Percentiles rank a stretch among this genome's conserved stretches.
phyloP scores from a whole-genome alignment of 495 filamentous ascomycete genomes.

The Penicillium crystallinum region DNA sequence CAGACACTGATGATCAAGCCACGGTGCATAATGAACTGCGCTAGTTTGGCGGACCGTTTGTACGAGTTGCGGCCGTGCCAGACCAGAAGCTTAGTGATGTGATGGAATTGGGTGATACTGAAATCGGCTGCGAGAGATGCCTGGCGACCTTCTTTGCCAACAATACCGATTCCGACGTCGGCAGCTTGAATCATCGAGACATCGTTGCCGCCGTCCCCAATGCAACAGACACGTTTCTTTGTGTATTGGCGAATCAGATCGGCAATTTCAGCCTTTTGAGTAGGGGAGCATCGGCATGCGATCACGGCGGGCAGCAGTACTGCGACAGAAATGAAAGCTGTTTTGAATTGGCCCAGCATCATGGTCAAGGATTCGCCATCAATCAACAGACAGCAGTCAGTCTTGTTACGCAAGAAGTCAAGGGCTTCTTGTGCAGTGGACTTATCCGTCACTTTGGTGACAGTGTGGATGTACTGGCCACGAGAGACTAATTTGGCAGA shows the following conservation, averaged over 20 bases:
- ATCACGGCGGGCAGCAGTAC: slow-evolving; percentile 88
- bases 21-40: slow-evolving; percentile 97
- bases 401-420: slow-evolving; percentile 80
- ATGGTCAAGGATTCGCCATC: slow-evolving; percentile 86
- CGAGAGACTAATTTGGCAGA: slow-evolving; percentile 90
- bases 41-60: slow-evolving; percentile 90
- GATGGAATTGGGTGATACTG: slow-evolving; percentile 88
- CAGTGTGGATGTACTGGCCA: slow-evolving; percentile 93
- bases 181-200: slow-evolving; percentile 99
- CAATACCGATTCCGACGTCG: slow-evolving; percentile 95
- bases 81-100: slow-evolving; percentile 93
- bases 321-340: slow-evolving; percentile 81
- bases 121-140: slow-evolving; percentile 95
- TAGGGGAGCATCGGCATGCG: slow-evolving; percentile 94
- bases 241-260: slow-evolving; percentile 87
- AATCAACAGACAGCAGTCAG: slow-evolving; percentile 86
- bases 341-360: slow-evolving; percentile 73
- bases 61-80: slow-evolving; percentile 98
- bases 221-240: slow-evolving; percentile 89
- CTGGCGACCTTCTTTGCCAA: slow-evolving; percentile 95
- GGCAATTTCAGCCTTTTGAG: slow-evolving; percentile 93
- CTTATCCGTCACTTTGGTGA: slow-evolving; percentile 61
- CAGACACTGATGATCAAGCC: slow-evolving; percentile 92
- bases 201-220: slow-evolving; percentile 97
- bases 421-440: slow-evolving; percentile 74